Evolutionary conservation across 2,329 filamentous ascomycete species (phyloP), one percentile per base, ranked within the genome.

Genomic region (Huntiella omanensis): DNA sequence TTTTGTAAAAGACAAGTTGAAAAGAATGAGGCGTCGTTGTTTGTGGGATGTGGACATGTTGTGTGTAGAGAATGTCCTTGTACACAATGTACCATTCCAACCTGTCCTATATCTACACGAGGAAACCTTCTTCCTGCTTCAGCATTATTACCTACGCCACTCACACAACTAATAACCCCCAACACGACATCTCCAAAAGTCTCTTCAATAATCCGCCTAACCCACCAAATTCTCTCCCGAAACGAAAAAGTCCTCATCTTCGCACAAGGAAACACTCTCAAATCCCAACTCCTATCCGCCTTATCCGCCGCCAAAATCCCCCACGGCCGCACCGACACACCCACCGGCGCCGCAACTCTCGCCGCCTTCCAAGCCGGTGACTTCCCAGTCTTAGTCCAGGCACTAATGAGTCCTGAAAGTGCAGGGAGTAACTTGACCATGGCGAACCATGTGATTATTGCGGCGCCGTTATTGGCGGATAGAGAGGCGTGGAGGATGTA

Each of bases 381-480:
- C 6, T 28, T 28, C 13, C 10, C 43, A 1, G 56, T 65, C 1
- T 54, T 64, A 13, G 50, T 67, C 4, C 56, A 66, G 43, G 58
- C 58, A 32, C 57, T 66, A 33, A 61, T 60, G 53, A 58, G 57
- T 6, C 54, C 57, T 3, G 58, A 63, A 28, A 60, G 63, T 2
- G 62, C 65, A 0, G 65, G 65, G 0, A 60, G 58, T 17, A 67
- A 67, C 49, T 54, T 66, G 10, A 59, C 60, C 8, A 55, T 59
- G 16, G 64, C 64, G 1, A 65, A 62, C 46, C 64, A 66, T 45
- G 54, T 67, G 42, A 57, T 68, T 37, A 66, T 67, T 44, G 56
- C 59, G 0, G 59, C 56, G 4, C 60, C 64, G 0, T 55, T 60
- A 11, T 22, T 46, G n/a, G 50, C 51, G 4, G 54, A 60, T 41